Evolutionary conservation across 139 green algal genomes (phyloP).

Genomic region (Chlorella sp.): DNA sequence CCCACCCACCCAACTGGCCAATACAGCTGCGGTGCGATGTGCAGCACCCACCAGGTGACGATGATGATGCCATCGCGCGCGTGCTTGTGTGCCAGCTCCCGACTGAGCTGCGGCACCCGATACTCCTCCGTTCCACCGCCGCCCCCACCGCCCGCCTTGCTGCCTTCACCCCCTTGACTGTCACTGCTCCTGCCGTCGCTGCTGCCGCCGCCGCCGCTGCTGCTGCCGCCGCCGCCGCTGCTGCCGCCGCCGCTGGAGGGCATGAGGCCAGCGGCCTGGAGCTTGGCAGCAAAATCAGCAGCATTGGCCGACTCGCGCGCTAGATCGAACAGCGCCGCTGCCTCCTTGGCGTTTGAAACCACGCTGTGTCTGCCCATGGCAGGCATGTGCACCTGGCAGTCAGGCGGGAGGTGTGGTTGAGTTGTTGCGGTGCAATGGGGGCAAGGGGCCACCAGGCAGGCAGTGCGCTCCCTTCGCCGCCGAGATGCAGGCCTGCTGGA

Average conservation of each 20-base stretch:
- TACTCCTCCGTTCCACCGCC: not conserved
- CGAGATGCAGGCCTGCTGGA: too few relatives aligned
- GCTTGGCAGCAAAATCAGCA: not conserved
- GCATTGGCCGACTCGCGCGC: not conserved
- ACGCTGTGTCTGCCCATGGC: not conserved
- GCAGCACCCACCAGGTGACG: conserved; percentile 86
- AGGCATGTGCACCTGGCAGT: not conserved
- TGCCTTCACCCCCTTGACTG: too few relatives aligned
- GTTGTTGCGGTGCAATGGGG: not conserved
- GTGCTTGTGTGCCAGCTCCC: not conserved
- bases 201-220: not conserved
- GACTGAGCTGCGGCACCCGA: conserved; percentile 18
- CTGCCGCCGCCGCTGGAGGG: not conserved
- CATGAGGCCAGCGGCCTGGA: conserved; percentile 15
- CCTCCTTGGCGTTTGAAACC: not conserved
- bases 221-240: not conserved
- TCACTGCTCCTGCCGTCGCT: not conserved
- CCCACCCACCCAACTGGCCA: too few relatives aligned
- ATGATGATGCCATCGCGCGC: conserved; percentile 25
- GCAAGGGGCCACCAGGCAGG: not conserved
- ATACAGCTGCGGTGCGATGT: too few relatives aligned
- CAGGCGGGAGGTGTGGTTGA: not conserved
- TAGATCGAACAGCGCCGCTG: conserved; percentile 3
- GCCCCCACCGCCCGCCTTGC: not conserved
- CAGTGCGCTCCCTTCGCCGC: too few relatives aligned